Percentiles rank a stretch among this genome's conserved stretches.
Conservation (phyloP, 306 rosid genomes). For the Lathyrus aphaca region DNA sequence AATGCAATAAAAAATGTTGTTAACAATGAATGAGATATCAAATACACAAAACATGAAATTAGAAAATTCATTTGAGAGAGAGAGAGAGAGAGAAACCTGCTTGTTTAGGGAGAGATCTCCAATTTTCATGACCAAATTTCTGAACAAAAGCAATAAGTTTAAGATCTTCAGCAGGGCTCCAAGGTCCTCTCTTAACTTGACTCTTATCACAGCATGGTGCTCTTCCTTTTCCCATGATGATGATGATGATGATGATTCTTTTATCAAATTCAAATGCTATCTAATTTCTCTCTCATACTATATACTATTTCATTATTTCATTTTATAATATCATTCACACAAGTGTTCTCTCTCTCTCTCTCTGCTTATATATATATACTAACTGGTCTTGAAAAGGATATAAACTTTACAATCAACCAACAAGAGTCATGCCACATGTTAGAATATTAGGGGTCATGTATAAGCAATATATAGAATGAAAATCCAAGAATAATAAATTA, state of each 20-base stretch:
- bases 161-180: conserved; percentile 89
- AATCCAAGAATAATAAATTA: conserved; percentile 25
- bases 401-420: conserved; percentile 35
- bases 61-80: not conserved
- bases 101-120: conserved; percentile 94
- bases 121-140: conserved; percentile 89
- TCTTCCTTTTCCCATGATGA: conserved; percentile 88
- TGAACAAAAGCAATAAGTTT: conserved; percentile 86
- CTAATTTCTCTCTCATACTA: conserved; percentile 16
- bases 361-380: conserved; percentile 15
- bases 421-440: conserved; percentile 64
- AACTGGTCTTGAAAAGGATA: conserved; percentile 23
- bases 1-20: conserved; percentile 17
- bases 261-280: not conserved
- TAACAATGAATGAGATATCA: conserved; percentile 25
- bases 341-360: not conserved
- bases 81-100: conserved; percentile 56
- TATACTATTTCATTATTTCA: conserved; percentile 18
- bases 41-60: not conserved
- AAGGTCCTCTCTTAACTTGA: conserved; percentile 94
- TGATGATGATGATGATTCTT: not conserved
- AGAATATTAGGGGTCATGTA: conserved; percentile 34
- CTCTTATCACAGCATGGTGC: conserved; percentile 92
- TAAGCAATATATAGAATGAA: conserved; percentile 52
- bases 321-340: conserved; percentile 18